Evolutionary conservation across 1,284 basidiomycete species (phyloP).

Genomic region (Cronartium quercuum): DNA sequence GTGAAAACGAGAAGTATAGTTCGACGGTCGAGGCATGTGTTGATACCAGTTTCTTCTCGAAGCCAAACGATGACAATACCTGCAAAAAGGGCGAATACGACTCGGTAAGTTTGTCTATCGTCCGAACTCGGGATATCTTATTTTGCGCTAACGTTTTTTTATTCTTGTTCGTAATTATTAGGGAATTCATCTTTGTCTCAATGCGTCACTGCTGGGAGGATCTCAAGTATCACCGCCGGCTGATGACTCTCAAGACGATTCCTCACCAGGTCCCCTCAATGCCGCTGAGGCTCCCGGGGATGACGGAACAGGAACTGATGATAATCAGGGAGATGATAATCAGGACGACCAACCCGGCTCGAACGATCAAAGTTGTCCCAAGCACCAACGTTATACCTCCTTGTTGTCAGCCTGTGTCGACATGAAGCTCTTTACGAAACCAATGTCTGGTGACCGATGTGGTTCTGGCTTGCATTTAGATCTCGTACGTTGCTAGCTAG

Average conservation of each 20-base stretch:
- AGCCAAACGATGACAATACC: constrained; percentile 9
- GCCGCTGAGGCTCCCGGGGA: too few relatives aligned
- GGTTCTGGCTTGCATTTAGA: constrained; percentile 10
- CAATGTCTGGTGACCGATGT: constrained; percentile 5
- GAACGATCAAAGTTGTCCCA: background rate
- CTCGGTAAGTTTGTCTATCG: constrained; percentile 8
- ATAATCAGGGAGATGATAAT: background rate
- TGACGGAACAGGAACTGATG: too few relatives aligned
- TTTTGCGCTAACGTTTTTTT: background rate
- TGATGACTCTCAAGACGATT: background rate
- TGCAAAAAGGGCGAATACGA: constrained; percentile 28
- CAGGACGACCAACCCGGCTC: background rate
- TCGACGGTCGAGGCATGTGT: constrained; percentile 6
- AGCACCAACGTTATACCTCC: constrained; percentile 12
- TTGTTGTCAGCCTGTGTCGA: constrained; percentile 20
- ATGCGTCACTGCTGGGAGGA: background rate
- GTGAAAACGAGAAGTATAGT: constrained; percentile 19
- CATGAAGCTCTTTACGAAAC: constrained; percentile 12
- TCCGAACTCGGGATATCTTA: background rate
- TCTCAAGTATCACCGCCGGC: background rate
- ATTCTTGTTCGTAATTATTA: background rate
- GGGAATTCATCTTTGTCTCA: constrained; percentile 13
- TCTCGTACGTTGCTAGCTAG: background rate
- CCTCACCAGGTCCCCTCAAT: too few relatives aligned
- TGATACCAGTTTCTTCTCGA: constrained; percentile 16